These are phyloP conservation scores for Trichoderma brevicompactum DNA, from an alignment of 2,329 filamentous ascomycete genomes.

Conservation along the genomic window DNA sequence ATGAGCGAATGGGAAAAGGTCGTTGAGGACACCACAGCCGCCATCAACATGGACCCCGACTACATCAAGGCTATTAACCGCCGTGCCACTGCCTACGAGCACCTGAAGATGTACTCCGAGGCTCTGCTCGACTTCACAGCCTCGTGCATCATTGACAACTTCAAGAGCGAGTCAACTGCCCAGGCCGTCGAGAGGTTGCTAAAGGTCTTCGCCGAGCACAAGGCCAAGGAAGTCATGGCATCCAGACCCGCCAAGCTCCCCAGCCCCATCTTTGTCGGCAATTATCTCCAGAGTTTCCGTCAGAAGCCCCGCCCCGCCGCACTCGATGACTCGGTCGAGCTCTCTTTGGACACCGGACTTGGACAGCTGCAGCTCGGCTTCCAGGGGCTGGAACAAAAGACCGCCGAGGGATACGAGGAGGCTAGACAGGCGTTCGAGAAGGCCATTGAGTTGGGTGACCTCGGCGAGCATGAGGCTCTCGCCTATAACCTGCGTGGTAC, in stretches of 20 bases:
- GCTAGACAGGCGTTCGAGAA: conserved; percentile 85
- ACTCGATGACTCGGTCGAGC: conserved; percentile 78
- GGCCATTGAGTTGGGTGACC: conserved; percentile 78
- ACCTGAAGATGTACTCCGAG: conserved; percentile 87
- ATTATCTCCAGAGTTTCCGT: conserved; percentile 99
- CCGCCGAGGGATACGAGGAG: conserved; percentile 88
- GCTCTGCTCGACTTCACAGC: conserved; percentile 97
- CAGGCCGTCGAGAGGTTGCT: conserved; percentile 89
- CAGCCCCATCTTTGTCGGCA: conserved; percentile 94
- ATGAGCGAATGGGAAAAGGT: conserved; percentile 93
- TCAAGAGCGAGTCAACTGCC: conserved; percentile 88
- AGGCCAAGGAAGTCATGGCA: conserved; percentile 85
- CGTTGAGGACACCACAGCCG: conserved; percentile 93
- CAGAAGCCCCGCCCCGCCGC: conserved; percentile 77
- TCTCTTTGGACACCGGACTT: conserved; percentile 77
- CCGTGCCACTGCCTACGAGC: conserved; percentile 94
- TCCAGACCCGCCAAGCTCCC: conserved; percentile 88
- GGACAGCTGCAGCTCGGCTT: conserved; percentile 86
- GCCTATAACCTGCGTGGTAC: conserved; percentile 97
- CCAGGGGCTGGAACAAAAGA: conserved; percentile 80
- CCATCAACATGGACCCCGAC: conserved; percentile 88
- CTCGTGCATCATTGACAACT: conserved; percentile 98
- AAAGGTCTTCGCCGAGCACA: conserved; percentile 95
- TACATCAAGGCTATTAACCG: conserved; percentile 98
- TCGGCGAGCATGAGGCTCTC: conserved; percentile 83